Evolutionary conservation across 805 yeast species (phyloP).

Genomic region (Danielia oregonensis): DNA sequence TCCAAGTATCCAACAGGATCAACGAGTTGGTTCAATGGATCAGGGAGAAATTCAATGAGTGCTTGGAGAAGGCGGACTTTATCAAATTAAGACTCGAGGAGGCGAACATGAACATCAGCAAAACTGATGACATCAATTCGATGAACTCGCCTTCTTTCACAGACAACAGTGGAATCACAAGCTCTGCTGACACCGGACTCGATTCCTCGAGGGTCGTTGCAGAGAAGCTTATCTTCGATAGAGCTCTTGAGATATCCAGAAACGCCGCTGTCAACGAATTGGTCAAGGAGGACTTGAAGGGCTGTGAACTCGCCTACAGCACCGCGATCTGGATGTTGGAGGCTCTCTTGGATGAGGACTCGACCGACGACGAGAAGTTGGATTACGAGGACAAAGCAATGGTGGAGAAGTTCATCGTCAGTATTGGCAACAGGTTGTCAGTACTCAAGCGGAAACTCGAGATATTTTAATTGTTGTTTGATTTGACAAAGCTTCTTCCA

Average conservation of each 20-base stretch:
- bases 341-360: constrained; percentile 61
- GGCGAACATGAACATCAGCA: constrained; percentile 36
- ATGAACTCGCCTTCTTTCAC: not conserved
- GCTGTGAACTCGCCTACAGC: constrained; percentile 85
- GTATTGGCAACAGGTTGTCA: constrained; percentile 78
- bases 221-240: constrained; percentile 83
- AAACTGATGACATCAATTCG: constrained; percentile 1
- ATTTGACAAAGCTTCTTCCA: not conserved
- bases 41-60: constrained; percentile 82
- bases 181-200: constrained; percentile 7
- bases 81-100: constrained; percentile 56
- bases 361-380: constrained; percentile 38
- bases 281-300: constrained; percentile 63
- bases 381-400: constrained; percentile 71
- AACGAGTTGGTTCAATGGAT: constrained; percentile 87
- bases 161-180: not conserved
- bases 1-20: constrained; percentile 35
- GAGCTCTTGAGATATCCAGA: constrained; percentile 91
- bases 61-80: constrained; percentile 83
- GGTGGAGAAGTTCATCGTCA: constrained; percentile 75
- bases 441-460: constrained; percentile 59
- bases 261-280: constrained; percentile 88
- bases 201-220: constrained; percentile 44
- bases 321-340: constrained; percentile 96
- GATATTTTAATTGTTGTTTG: constrained; percentile 5